Evolutionary conservation across 176 grass and related monocot genomes (phyloP).

Genomic region (Eleusine coracana): DNA sequence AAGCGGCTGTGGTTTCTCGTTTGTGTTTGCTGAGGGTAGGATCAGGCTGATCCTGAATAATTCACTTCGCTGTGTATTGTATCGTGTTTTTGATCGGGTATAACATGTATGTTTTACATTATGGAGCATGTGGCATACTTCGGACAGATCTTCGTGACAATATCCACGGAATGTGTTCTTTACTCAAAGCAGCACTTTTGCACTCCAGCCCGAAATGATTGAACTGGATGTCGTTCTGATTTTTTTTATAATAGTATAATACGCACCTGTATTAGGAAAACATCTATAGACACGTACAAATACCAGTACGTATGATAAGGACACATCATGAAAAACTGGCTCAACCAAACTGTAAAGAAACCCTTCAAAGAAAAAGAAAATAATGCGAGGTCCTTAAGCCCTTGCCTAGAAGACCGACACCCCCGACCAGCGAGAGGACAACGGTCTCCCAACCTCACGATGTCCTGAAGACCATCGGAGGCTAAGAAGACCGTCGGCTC

Average conservation of each 20-base stretch:
- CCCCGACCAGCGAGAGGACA: no score
- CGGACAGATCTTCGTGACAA: background rate
- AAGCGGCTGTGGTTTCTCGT: slow-evolving; percentile 7
- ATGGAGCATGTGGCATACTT: background rate
- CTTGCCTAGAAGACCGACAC: no score
- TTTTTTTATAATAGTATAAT: background rate
- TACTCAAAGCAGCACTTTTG: background rate
- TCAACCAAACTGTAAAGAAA: no score
- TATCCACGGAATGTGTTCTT: background rate
- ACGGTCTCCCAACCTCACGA: no score
- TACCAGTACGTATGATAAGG: no score
- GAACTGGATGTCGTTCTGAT: background rate
- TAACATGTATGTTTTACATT: background rate
- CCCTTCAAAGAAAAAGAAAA: no score
- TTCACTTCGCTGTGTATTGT: slow-evolving; percentile 6
- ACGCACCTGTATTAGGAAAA: no score
- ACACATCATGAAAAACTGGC: no score
- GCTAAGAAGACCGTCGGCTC: no score
- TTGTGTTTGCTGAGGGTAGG: slow-evolving; percentile 15
- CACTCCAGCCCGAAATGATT: background rate
- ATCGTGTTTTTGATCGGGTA: background rate
- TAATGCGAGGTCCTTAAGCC: no score
- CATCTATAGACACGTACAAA: no score
- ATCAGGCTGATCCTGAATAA: background rate
- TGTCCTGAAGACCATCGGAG: no score